A percentile compares a stretch with the other conserved stretches of the same genome.
Evolutionary conservation across 495 filamentous ascomycete genomes (phyloP).

Genomic region (Melanomma pulvis-pyrius): DNA sequence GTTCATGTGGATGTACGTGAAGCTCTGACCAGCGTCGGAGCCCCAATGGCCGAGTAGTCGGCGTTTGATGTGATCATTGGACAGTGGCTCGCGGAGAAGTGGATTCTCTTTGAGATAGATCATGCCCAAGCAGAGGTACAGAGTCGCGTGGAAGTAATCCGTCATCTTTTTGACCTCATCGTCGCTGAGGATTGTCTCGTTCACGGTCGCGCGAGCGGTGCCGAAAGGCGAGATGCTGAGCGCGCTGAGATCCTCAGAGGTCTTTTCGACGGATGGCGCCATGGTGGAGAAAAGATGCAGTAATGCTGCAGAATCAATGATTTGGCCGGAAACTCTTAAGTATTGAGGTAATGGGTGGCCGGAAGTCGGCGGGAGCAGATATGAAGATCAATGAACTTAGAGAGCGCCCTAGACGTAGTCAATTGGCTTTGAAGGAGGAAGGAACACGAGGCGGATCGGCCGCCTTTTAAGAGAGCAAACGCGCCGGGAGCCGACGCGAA

Average conservation of each 20-base stretch:
- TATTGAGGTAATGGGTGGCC: not conserved
- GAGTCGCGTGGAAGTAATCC: conserved; percentile 68
- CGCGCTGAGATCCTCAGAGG: conserved; percentile 17
- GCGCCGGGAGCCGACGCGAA: not conserved
- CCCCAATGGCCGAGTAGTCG: conserved; percentile 75
- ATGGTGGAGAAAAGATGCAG: conserved; percentile 1
- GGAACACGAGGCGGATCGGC: not conserved
- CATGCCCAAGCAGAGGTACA: conserved; percentile 76
- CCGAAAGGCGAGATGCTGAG: conserved; percentile 65
- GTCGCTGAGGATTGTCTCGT: conserved; percentile 57
- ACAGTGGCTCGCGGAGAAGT: conserved; percentile 64
- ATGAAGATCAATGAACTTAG: not conserved
- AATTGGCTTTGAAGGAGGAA: conserved; percentile 15
- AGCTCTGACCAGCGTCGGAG: conserved; percentile 71
- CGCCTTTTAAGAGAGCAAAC: conserved; percentile 19
- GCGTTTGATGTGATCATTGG: conserved; percentile 65
- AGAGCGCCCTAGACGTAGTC: conserved; percentile 5
- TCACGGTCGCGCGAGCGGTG: conserved; percentile 64
- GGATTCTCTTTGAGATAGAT: conserved; percentile 71
- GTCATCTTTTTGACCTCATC: conserved; percentile 68
- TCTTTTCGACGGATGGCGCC: conserved; percentile 23
- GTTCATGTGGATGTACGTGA: conserved; percentile 79
- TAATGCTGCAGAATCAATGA: not conserved
- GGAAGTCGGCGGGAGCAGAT: conserved; percentile 15
- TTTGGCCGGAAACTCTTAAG: not conserved